phyloP scores from a whole-genome alignment of 1,139 yeast species.

The Blastobotrys apis region DNA sequence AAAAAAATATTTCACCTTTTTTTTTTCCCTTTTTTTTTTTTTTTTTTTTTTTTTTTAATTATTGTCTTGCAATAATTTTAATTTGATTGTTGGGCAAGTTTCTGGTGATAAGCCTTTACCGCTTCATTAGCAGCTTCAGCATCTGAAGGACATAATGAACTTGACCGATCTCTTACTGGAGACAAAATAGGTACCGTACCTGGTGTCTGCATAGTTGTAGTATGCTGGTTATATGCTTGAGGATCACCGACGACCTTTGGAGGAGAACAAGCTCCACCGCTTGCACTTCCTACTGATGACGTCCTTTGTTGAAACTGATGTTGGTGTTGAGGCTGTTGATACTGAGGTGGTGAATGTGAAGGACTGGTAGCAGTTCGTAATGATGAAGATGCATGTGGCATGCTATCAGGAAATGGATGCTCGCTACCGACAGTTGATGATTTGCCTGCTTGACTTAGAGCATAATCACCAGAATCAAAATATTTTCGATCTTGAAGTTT shows the following conservation, averaged over 20 bases:
- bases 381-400: conserved; percentile 3
- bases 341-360: conserved; percentile 1
- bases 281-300: too few relatives aligned
- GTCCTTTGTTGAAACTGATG: too few relatives aligned
- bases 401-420: conserved; percentile 15
- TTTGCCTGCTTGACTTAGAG: conserved; percentile 69
- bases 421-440: conserved; percentile 23
- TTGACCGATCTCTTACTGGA: conserved; percentile 10
- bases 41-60: too few relatives aligned
- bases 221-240: conserved; percentile 6
- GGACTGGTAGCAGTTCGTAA: not conserved
- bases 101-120: conserved; percentile 1
- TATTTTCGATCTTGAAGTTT: conserved; percentile 77
- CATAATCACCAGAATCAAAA: conserved; percentile 96
- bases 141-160: conserved; percentile 7
- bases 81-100: too few relatives aligned
- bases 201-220: conserved; percentile 7
- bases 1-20: not conserved
- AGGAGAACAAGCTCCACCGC: not conserved
- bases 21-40: too few relatives aligned
- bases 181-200: conserved; percentile 12
- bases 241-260: conserved; percentile 9
- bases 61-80: too few relatives aligned
- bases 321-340: not conserved
- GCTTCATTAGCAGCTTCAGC: conserved; percentile 10